These are phyloP conservation scores for Arthrobotrys entomopaga DNA, from an alignment of 2,329 filamentous ascomycete genomes.

Conservation along the genomic window DNA sequence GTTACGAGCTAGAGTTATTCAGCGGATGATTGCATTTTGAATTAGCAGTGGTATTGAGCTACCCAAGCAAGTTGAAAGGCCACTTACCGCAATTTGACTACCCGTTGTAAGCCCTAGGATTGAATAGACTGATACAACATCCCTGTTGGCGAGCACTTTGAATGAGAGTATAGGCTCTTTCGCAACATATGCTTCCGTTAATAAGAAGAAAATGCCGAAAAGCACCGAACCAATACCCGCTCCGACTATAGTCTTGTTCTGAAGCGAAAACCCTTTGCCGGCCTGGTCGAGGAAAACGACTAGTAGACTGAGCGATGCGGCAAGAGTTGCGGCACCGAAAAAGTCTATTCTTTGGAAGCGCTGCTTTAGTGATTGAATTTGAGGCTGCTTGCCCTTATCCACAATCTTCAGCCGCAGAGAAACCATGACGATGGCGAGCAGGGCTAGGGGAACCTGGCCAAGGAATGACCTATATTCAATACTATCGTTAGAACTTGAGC, in stretches of 20 bases:
- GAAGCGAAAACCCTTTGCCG: constrained; percentile 13
- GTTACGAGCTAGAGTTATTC: constrained; percentile 67
- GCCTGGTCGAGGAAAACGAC: constrained; percentile 43
- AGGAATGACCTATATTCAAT: constrained; percentile 71
- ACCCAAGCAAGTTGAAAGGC: neutral
- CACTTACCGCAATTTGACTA: constrained; percentile 41
- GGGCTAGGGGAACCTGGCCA: constrained; percentile 74
- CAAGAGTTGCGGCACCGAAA: constrained; percentile 33
- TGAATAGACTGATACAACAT: constrained; percentile 68
- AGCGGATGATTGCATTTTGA: neutral
- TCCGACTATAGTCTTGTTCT: constrained; percentile 13
- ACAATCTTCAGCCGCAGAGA: constrained; percentile 61
- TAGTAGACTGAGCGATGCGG: constrained; percentile 33
- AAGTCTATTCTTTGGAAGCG: constrained; percentile 52
- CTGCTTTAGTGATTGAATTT: constrained; percentile 16
- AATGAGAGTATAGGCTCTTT: constrained; percentile 72
- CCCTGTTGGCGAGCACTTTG: constrained; percentile 66
- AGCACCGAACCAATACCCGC: constrained; percentile 29
- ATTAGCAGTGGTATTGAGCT: neutral
- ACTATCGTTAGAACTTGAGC: constrained; percentile 31
- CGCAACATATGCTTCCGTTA: constrained; percentile 59
- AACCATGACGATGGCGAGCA: constrained; percentile 73
- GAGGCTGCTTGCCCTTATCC: constrained; percentile 7
- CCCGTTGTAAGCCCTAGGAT: constrained; percentile 62
- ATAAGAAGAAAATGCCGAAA: constrained; percentile 19